Evolutionary conservation across 768 basidiomycete species (phyloP).

Genomic region (Amanita exitialis): DNA sequence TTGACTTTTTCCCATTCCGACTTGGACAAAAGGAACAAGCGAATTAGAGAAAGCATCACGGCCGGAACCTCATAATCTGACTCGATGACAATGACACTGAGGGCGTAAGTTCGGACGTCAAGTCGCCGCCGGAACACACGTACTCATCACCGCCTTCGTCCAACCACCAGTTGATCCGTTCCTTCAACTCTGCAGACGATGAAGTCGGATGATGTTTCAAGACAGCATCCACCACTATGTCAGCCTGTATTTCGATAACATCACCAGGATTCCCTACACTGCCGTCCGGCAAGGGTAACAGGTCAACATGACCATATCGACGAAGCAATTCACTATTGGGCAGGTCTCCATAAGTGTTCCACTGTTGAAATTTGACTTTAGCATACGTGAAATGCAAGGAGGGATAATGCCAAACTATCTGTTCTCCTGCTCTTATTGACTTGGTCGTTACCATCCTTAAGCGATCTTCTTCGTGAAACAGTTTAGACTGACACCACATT

Average conservation of each 20-base stretch:
- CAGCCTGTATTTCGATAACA: slow-evolving; percentile 68
- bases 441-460: slow-evolving; percentile 79
- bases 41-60: slow-evolving; percentile 53
- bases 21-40: slow-evolving; percentile 45
- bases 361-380: slow-evolving; percentile 33
- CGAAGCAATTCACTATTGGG: slow-evolving; percentile 93
- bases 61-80: slow-evolving; percentile 40
- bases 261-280: slow-evolving; percentile 67
- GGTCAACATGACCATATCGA: slow-evolving; percentile 88
- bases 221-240: slow-evolving; percentile 45
- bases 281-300: slow-evolving; percentile 42
- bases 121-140: slow-evolving; percentile 15
- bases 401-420: slow-evolving; percentile 58
- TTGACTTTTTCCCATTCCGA: slow-evolving; percentile 51
- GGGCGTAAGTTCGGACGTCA: not conserved
- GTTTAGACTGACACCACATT: slow-evolving; percentile 51
- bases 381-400: slow-evolving; percentile 5
- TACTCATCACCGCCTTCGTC: slow-evolving; percentile 89
- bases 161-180: slow-evolving; percentile 89
- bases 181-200: slow-evolving; percentile 24
- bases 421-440: slow-evolving; percentile 64
- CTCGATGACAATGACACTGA: slow-evolving; percentile 48
- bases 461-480: slow-evolving; percentile 67
- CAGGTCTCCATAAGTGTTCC: slow-evolving; percentile 92
- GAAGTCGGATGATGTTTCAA: slow-evolving; percentile 11